Evolutionary conservation across 2,329 filamentous ascomycete species (phyloP).

Genomic region (Ceratocystis papillata): DNA sequence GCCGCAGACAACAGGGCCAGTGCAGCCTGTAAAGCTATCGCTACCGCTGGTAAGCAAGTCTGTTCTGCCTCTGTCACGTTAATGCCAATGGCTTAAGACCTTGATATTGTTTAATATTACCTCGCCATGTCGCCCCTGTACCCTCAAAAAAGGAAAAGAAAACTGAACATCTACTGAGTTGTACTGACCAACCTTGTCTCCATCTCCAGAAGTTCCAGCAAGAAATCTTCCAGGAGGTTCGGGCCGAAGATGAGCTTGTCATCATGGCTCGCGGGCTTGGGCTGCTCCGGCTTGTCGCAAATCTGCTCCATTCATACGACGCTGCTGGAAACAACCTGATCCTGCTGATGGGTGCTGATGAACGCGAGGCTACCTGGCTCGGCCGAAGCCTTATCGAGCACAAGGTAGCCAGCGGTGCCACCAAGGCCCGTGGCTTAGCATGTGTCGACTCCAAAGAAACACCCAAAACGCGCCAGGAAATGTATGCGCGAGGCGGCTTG

Average conservation of each 20-base stretch:
- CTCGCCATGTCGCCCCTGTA: too few species aligned
- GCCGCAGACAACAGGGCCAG: background rate
- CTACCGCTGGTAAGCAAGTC: constrained; percentile 51
- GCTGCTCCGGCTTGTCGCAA: constrained; percentile 84
- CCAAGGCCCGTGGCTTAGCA: constrained; percentile 68
- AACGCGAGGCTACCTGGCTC: constrained; percentile 92
- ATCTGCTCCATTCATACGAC: constrained; percentile 93
- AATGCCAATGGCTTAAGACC: background rate
- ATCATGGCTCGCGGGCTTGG: constrained; percentile 85
- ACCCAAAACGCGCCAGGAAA: constrained; percentile 80
- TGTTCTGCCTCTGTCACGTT: background rate
- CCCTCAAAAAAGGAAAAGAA: too few species aligned
- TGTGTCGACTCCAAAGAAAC: constrained; percentile 92
- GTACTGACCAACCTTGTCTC: background rate
- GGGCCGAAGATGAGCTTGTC: constrained; percentile 84
- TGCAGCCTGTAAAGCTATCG: constrained; percentile 61
- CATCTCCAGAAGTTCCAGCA: constrained; percentile 72
- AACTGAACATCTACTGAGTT: background rate
- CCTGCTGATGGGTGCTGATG: constrained; percentile 76
- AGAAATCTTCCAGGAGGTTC: constrained; percentile 82
- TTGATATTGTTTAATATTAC: background rate
- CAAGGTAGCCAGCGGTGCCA: constrained; percentile 61
- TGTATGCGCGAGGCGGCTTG: constrained; percentile 81
- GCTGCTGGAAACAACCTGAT: constrained; percentile 89
- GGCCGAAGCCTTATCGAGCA: constrained; percentile 93